These are phyloP conservation scores for Fusarium sp. DNA, from an alignment of 2,329 filamentous ascomycete genomes.

Conservation along the genomic window DNA sequence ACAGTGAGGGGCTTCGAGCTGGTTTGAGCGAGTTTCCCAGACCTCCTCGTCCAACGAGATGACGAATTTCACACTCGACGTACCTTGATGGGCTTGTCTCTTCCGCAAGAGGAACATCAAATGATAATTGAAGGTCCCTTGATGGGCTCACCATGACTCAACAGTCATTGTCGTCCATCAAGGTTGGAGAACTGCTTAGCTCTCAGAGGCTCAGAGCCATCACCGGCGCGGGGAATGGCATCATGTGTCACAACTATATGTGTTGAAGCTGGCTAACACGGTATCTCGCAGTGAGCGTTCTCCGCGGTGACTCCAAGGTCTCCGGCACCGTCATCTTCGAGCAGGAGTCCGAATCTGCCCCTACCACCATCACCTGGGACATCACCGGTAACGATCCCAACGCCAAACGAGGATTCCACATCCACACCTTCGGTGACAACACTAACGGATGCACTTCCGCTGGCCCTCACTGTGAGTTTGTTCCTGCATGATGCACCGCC, in stretches of 20 bases:
- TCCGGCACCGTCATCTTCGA: constrained; percentile 94
- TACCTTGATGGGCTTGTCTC: constrained; percentile 59
- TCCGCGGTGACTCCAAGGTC: constrained; percentile 98
- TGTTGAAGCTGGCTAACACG: constrained; percentile 36
- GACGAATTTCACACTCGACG: constrained; percentile 35
- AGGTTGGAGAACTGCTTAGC: neutral
- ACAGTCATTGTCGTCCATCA: constrained; percentile 4
- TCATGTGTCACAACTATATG: neutral
- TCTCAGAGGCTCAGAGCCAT: constrained; percentile 16
- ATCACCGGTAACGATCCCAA: constrained; percentile 93
- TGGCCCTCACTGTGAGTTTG: constrained; percentile 89
- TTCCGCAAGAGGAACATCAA: constrained; percentile 17
- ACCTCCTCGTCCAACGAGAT: constrained; percentile 51
- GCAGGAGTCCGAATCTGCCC: constrained; percentile 83
- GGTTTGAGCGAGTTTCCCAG: constrained; percentile 70
- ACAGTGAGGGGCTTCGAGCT: constrained; percentile 55
- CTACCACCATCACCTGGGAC: constrained; percentile 91
- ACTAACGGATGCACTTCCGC: constrained; percentile 99
- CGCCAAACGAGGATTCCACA: constrained; percentile 97
- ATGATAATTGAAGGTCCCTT: constrained; percentile 47
- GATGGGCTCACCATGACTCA: constrained; percentile 43
- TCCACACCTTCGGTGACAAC: constrained; percentile 99
- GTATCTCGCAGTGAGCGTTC: constrained; percentile 79
- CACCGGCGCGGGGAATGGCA: neutral
- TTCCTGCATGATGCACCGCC: neutral